A percentile compares a stretch with the other conserved stretches of the same genome.
Evolutionary conservation across 768 basidiomycete genomes (phyloP).

Genomic region (Collybia sordida): DNA sequence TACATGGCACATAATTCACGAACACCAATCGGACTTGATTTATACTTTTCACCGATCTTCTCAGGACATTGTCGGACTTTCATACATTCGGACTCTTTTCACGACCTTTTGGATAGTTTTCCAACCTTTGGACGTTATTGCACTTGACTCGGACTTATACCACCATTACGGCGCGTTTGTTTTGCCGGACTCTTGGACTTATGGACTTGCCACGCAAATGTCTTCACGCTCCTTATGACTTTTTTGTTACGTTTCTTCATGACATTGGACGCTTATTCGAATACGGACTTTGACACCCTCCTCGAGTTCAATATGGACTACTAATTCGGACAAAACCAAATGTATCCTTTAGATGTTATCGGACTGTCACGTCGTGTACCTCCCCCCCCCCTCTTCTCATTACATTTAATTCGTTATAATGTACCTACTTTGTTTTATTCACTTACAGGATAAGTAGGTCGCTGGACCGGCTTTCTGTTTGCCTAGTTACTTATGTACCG

Average conservation of each 20-base stretch:
- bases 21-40: neutral
- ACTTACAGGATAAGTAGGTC: neutral
- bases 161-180: neutral
- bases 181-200: neutral
- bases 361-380: constrained; percentile 3
- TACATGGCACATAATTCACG: neutral
- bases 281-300: neutral
- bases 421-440: neutral
- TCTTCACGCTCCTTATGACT: constrained; percentile 2
- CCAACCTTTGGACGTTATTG: neutral
- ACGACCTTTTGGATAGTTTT: neutral
- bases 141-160: constrained; percentile 4
- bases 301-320: constrained; percentile 1
- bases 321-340: constrained; percentile 1
- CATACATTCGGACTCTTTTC: no score
- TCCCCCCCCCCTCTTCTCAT: neutral
- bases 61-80: constrained; percentile 5
- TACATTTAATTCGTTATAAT: constrained; percentile 5
- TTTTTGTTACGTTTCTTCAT: neutral
- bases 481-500: no score
- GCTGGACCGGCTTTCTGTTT: neutral
- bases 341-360: constrained; percentile 5
- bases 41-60: neutral
- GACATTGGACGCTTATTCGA: neutral
- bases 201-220: neutral